Evolutionary conservation across 1,284 basidiomycete genomes (phyloP).

Genomic region (Trichosporon inkin): DNA sequence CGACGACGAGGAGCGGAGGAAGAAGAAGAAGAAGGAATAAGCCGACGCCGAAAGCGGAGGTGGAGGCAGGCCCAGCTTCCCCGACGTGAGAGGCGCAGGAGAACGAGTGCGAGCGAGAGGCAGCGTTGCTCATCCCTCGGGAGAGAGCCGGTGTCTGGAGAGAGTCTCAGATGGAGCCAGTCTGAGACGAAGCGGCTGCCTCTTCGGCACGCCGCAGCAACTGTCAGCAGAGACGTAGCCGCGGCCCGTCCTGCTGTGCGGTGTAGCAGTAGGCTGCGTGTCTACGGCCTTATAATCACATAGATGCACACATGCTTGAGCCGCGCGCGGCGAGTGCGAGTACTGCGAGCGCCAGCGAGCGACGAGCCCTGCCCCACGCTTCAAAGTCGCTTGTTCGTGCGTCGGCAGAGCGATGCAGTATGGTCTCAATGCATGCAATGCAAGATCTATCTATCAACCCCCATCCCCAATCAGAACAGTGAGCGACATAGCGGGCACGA

Average conservation of each 20-base stretch:
- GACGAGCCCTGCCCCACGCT: too few relatives aligned
- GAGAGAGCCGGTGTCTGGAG: too few relatives aligned
- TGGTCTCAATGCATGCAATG: neutral
- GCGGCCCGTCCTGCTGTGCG: neutral
- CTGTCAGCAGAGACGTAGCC: neutral
- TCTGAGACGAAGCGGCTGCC: too few relatives aligned
- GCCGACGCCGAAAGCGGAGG: neutral
- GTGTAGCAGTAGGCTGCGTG: neutral
- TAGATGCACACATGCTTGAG: slow-evolving; percentile 7
- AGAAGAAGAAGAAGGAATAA: slow-evolving; percentile 12
- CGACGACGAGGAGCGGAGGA: slow-evolving; percentile 21
- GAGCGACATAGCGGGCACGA: slow-evolving; percentile 84
- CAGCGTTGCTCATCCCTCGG: too few relatives aligned
- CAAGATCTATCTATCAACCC: neutral
- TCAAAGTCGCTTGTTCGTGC: too few relatives aligned
- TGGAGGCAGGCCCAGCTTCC: neutral
- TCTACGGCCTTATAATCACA: slow-evolving; percentile 8
- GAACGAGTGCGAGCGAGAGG: too few relatives aligned
- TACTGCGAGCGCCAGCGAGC: neutral
- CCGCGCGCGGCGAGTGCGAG: neutral
- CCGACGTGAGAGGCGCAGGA: too few relatives aligned
- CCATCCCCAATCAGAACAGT: slow-evolving; percentile 46
- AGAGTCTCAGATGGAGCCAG: too few relatives aligned
- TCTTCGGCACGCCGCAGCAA: too few relatives aligned
- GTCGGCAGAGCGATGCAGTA: too few relatives aligned